phyloP scores from a whole-genome alignment of 805 yeast species.

The Yamadazyma paraphyllophila region DNA sequence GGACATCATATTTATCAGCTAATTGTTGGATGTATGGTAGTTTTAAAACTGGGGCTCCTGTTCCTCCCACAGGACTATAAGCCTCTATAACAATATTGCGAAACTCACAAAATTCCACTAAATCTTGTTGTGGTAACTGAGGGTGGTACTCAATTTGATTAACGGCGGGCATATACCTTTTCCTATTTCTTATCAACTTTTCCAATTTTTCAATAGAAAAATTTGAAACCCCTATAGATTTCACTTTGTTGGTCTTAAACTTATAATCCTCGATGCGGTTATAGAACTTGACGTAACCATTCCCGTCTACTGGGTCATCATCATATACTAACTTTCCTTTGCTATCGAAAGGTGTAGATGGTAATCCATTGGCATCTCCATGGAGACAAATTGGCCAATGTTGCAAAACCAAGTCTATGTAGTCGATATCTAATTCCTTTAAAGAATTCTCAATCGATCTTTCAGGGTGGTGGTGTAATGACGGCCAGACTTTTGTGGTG shows the following conservation, averaged over 20 bases:
- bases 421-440: constrained; percentile 39
- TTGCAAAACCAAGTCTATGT: constrained; percentile 46
- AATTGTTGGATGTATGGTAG: constrained; percentile 49
- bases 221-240: constrained; percentile 37
- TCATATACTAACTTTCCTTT: constrained; percentile 34
- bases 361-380: constrained; percentile 40
- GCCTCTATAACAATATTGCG: constrained; percentile 47
- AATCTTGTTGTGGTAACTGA: constrained; percentile 38
- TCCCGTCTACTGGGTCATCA: constrained; percentile 35
- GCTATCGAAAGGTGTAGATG: constrained; percentile 34
- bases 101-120: constrained; percentile 35
- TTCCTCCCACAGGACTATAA: constrained; percentile 63
- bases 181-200: constrained; percentile 23
- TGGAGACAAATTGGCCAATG: constrained; percentile 50
- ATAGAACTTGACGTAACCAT: constrained; percentile 29
- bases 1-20: constrained; percentile 54
- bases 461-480: constrained; percentile 38
- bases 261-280: constrained; percentile 28
- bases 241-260: constrained; percentile 28
- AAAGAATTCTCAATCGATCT: constrained; percentile 42
- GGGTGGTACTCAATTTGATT: constrained; percentile 39
- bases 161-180: constrained; percentile 26
- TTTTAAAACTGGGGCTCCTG: constrained; percentile 62
- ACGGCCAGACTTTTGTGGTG: constrained; percentile 45
- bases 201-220: constrained; percentile 28